Conservation (phyloP, 352 stramenopile species). For the Phytophthora aleatoria region DNA sequence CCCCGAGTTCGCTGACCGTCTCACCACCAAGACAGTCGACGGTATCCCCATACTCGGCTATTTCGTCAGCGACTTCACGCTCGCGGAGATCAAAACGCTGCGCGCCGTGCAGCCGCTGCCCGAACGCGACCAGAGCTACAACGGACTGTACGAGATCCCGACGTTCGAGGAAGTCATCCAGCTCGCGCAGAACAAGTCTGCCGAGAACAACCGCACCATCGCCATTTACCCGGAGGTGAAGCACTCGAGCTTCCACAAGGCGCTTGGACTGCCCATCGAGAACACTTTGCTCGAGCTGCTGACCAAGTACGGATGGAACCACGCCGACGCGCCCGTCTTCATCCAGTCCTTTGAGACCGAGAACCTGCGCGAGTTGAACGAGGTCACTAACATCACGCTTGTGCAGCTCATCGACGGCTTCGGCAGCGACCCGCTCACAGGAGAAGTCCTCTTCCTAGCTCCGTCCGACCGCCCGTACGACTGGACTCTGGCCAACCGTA, state of each 20-base stretch:
- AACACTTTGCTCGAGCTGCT: slow-evolving; percentile 79
- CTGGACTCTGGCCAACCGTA: slow-evolving; percentile 66
- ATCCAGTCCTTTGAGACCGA: slow-evolving; percentile 81
- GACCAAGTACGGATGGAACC: slow-evolving; percentile 68
- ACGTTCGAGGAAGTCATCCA: slow-evolving; percentile 90
- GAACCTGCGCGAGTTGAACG: slow-evolving; percentile 73
- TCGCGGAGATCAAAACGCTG: slow-evolving; percentile 90
- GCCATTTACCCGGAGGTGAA: slow-evolving; percentile 92
- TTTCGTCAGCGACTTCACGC: slow-evolving; percentile 92
- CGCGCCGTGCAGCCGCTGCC: slow-evolving; percentile 76
- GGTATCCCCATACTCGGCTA: slow-evolving; percentile 69
- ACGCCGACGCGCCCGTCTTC: slow-evolving; percentile 64
- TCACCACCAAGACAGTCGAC: slow-evolving; percentile 61
- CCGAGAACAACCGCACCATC: slow-evolving; percentile 59
- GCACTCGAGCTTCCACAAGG: slow-evolving; percentile 77
- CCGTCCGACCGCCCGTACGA: slow-evolving; percentile 63
- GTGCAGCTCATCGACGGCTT: slow-evolving; percentile 79
- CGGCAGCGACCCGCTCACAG: slow-evolving; percentile 61
- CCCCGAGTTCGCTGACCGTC: slow-evolving; percentile 72
- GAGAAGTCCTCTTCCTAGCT: slow-evolving; percentile 47
- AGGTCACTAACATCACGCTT: slow-evolving; percentile 72
- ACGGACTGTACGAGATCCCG: slow-evolving; percentile 87
- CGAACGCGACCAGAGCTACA: slow-evolving; percentile 80
- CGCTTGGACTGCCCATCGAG: slow-evolving; percentile 73
- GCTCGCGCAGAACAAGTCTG: slow-evolving; percentile 71